A percentile compares a stretch with the other conserved stretches of the same genome.
phyloP scores from a whole-genome alignment of 2,329 filamentous ascomycete species.

The Cladophialophora psammophila region DNA sequence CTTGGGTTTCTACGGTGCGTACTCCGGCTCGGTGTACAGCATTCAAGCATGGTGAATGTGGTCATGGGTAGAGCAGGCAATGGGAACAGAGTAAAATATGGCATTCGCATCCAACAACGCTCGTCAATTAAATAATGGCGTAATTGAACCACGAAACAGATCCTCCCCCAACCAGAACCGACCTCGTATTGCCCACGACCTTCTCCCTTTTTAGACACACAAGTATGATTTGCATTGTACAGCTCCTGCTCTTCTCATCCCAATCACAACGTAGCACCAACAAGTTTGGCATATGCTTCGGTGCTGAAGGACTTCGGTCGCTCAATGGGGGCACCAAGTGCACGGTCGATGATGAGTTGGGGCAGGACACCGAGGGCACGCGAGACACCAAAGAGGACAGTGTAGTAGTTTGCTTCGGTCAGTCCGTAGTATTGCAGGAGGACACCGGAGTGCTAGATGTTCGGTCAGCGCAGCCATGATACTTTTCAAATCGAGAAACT shows the following conservation, averaged over 20 bases:
- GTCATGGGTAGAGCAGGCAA: not conserved
- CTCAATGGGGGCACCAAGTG: constrained; percentile 95
- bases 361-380: constrained; percentile 97
- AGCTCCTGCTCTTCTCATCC: constrained; percentile 26
- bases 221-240: constrained; percentile 31
- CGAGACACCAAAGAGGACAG: constrained; percentile 98
- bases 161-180: constrained; percentile 22
- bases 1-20: not conserved
- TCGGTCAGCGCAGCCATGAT: constrained; percentile 15
- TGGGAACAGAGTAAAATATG: constrained; percentile 2
- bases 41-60: not conserved
- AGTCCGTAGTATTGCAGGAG: constrained; percentile 99
- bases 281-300: constrained; percentile 92
- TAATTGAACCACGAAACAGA: constrained; percentile 20
- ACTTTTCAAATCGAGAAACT: constrained; percentile 38
- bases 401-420: constrained; percentile 99
- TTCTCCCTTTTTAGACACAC: constrained; percentile 29
- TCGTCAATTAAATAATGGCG: constrained; percentile 30
- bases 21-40: not conserved
- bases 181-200: constrained; percentile 21
- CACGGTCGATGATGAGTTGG: constrained; percentile 99
- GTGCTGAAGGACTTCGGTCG: constrained; percentile 99
- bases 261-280: constrained; percentile 84
- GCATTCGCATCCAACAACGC: constrained; percentile 23
- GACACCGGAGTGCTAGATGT: constrained; percentile 82